Conservation (phyloP, 768 basidiomycete genomes). For the Mycena rosella region DNA sequence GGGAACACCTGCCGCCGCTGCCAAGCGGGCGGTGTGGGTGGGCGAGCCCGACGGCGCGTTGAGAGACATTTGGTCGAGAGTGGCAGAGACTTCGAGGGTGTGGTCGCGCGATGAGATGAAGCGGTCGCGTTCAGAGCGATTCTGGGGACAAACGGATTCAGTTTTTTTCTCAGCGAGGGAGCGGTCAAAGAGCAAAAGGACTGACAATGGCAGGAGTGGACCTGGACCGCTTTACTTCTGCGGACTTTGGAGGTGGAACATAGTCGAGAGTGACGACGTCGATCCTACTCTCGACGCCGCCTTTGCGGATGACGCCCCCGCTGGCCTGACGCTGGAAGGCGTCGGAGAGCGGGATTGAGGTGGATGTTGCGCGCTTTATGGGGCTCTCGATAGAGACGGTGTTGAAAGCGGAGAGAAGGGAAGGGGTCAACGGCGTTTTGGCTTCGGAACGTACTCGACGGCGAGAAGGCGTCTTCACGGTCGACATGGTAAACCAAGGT, state of each 20-base stretch:
- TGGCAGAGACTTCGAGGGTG: conserved; percentile 68
- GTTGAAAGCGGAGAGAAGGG: conserved; percentile 55
- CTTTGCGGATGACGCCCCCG: conserved; percentile 78
- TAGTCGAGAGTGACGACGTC: conserved; percentile 86
- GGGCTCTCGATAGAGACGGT: conserved; percentile 62
- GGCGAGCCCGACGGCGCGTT: conserved; percentile 74
- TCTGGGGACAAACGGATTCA: conserved; percentile 46
- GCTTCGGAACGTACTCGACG: conserved; percentile 62
- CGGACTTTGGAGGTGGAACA: conserved; percentile 67
- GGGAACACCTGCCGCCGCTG: conserved; percentile 80
- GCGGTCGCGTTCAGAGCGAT: conserved; percentile 64
- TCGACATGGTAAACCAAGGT: conserved; percentile 28
- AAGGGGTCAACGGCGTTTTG: conserved; percentile 65
- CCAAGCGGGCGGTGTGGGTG: conserved; percentile 83
- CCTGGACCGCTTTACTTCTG: conserved; percentile 77
- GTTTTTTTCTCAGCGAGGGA: background rate
- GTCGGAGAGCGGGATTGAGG: conserved; percentile 63
- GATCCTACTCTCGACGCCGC: conserved; percentile 81
- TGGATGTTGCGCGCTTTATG: conserved; percentile 68
- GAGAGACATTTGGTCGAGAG: conserved; percentile 73
- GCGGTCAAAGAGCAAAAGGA: conserved; percentile 33
- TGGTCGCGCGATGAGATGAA: conserved; percentile 76
- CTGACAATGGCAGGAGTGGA: conserved; percentile 76
- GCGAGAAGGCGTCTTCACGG: conserved; percentile 61
- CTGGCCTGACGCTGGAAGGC: conserved; percentile 72